Base-by-base conservation (phyloP, 805 yeast species). In the Metschnikowia cubensis region DNA sequence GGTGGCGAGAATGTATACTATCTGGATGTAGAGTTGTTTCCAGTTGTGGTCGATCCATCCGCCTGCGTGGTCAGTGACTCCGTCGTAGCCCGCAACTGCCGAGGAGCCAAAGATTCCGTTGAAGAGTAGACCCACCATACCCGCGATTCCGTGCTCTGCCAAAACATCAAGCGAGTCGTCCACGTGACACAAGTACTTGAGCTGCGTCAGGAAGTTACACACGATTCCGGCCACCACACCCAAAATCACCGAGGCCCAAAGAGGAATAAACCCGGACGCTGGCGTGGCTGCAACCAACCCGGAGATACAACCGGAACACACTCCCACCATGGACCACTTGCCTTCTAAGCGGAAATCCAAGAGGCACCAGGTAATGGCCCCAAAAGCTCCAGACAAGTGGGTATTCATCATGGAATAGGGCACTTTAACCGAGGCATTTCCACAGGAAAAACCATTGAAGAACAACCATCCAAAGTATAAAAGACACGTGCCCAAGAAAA, bases 121-220 rank as follows among this genome's bases (percentile, higher is more conserved):
- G 73, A 89, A 90, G n/a, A 92, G 50, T 43, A 91, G 75, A 0
- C 99, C 98, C 42, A 92, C 77, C 42, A 91, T 78, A 32, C 99
- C 99, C 0, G 97, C 98, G 59, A 92, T 78, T 45, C 97, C 98
- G 84, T 92, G 99, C 81, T 92, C 98, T n/a, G 98, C 98, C 65
- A 92, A 78, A 46, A 90, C 83, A 85, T 94, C 98, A 59, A 94
- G 73, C 1, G 97, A 84, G 71, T 92, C 99, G 67, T 94, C 98
- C 46, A 92, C 90, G 51, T 79, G 78, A 42, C 87, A 71, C 55
- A 88, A 70, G 64, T 86, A 88, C 70, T 92, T 92, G 66, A 92
- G 71, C 61, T 89, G 87, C 42, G 97, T 92, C 50, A 96, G 75
- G 62, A 87, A 87, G 74, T 92, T 92, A 80, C 98, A 94, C 34